Evolutionary conservation across 2,329 filamentous ascomycete genomes (phyloP).

Genomic region (Seiridium unicorne): DNA sequence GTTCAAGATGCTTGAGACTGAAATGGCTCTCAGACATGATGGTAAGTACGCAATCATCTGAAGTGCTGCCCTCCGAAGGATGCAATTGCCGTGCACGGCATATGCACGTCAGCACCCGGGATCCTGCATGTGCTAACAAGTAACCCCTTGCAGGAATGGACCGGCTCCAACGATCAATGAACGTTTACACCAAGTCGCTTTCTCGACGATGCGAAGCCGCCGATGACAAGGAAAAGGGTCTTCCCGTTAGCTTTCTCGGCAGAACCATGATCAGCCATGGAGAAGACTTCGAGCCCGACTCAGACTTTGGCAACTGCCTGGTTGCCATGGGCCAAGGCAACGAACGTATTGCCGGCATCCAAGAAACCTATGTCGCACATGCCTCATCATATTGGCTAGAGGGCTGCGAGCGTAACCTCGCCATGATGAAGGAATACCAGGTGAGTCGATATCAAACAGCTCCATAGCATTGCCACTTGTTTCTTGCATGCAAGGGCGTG

Average conservation of each 20-base stretch:
- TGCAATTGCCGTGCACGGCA: neutral
- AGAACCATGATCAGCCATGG: slow-evolving; percentile 85
- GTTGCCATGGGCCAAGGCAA: slow-evolving; percentile 79
- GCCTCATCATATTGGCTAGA: slow-evolving; percentile 86
- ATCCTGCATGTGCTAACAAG: neutral
- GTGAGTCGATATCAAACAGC: slow-evolving; percentile 43
- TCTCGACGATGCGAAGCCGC: slow-evolving; percentile 75
- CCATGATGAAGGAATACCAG: slow-evolving; percentile 98
- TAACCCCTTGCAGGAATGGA: slow-evolving; percentile 70
- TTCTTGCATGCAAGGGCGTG: no score
- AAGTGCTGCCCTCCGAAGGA: neutral
- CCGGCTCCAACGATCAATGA: slow-evolving; percentile 82
- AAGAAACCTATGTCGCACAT: slow-evolving; percentile 77
- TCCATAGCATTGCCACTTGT: no score
- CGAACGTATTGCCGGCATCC: slow-evolving; percentile 80
- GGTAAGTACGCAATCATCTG: slow-evolving; percentile 51
- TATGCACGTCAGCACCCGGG: neutral
- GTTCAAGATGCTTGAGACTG: slow-evolving; percentile 84
- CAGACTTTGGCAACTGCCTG: slow-evolving; percentile 86
- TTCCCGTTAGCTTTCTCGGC: slow-evolving; percentile 77
- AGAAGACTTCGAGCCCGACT: slow-evolving; percentile 88
- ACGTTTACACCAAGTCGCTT: slow-evolving; percentile 81
- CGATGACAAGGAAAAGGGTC: slow-evolving; percentile 83
- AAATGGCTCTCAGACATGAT: slow-evolving; percentile 87
- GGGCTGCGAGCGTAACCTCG: slow-evolving; percentile 82